Conservation (phyloP, 805 yeast species). For the Ogataea salicorniae region DNA sequence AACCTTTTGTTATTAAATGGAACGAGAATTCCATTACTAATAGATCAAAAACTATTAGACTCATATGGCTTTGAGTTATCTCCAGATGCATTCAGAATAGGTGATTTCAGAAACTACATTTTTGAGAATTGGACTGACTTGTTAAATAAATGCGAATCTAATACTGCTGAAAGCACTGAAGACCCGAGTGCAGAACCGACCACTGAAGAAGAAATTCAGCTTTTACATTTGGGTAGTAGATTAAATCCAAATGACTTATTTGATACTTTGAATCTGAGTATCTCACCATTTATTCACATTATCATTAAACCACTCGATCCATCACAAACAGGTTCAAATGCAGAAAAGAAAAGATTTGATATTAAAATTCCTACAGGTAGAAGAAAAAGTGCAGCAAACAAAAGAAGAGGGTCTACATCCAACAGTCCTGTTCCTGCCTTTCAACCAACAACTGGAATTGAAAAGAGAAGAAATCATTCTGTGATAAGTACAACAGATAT, state of each 20-base stretch:
- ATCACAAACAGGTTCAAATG: conserved; percentile 2
- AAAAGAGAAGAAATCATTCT: not conserved
- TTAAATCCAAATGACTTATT: conserved; percentile 23
- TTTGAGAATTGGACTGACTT: conserved; percentile 23
- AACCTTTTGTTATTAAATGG: conserved; percentile 23
- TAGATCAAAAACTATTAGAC: conserved; percentile 10
- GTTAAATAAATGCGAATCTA: not conserved
- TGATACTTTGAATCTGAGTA: conserved; percentile 16
- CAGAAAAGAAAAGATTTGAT: conserved; percentile 19
- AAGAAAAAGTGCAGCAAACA: conserved; percentile 7
- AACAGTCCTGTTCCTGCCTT: conserved; percentile 26
- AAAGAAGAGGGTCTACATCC: conserved; percentile 22
- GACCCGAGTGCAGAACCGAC: conserved; percentile 10
- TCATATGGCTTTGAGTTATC: conserved; percentile 8
- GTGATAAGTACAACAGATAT: not conserved
- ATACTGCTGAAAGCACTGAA: conserved; percentile 8
- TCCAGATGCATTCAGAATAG: conserved; percentile 17
- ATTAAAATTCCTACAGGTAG: conserved; percentile 10
- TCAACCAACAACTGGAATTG: conserved; percentile 1
- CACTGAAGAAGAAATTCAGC: conserved; percentile 25
- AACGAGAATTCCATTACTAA: conserved; percentile 12
- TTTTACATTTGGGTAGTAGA: conserved; percentile 28
- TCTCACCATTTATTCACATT: conserved; percentile 27
- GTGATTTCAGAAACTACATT: conserved; percentile 25
- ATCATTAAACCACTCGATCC: conserved; percentile 26